Base-by-base conservation (phyloP, 179 eudicot genomes). In the Monotropa hypopitys region DNA sequence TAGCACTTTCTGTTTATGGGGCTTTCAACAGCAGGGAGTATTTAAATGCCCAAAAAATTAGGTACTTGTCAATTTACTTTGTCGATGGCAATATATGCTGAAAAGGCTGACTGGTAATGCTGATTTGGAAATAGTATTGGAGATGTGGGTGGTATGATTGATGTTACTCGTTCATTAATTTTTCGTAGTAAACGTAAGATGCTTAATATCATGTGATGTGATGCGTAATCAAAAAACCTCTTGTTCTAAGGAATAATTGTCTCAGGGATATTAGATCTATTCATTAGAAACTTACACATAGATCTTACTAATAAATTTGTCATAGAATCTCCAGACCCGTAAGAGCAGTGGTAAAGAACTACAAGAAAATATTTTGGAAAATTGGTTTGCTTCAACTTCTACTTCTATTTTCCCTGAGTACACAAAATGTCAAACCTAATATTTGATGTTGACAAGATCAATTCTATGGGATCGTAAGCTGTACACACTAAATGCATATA, bases 1-100 rank as follows among this genome's bases (percentile, higher is more conserved):
- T 93, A 45, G 93, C 88, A 49, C 96, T 93, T 76, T 77, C 92
- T 28, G 81, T 95, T 54, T 95, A 93, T 45, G 88, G 90, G 69
- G 61, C 97, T 71, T 95, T 95, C 81, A 70, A 46, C 65, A 82
- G 92, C 80, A 80, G 84, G 76, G 99, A 95, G 61, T 95, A 95
- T 71, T 67, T 95, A 16, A 91, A 90, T 85, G 97, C 99, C 21
- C 99, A 95, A 81, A 88, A 83, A 87, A 83, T 93, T 74, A 89
- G 98, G 99, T 91, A 79, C 40, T 35, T 18, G 5, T 38, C n/a
- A 6, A 15, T 32, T 38, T 66, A 23, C 23, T 42, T 75, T 23
- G 21, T 23, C 28, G 53, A 8, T 45, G 18, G 63, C 33, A 53
- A 35, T 21, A 35, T 3, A 21, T 73, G 33, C 46, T 40, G 11